phyloP scores from a whole-genome alignment of 2,329 filamentous ascomycete species.

The Fusarium metavorans region DNA sequence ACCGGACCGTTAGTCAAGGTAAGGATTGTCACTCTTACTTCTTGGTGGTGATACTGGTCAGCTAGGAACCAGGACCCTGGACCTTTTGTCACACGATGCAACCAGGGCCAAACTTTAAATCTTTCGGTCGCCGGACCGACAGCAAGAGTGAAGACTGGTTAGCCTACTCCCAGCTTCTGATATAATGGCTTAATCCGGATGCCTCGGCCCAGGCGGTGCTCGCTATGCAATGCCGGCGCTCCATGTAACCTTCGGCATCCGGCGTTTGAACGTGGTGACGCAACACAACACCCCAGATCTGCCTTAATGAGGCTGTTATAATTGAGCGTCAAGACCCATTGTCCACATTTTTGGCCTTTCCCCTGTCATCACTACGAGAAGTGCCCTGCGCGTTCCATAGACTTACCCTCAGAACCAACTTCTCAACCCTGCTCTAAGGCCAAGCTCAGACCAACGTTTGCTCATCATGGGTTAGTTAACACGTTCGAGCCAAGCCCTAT shows the following conservation, averaged over 20 bases:
- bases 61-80: background rate
- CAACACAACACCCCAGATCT: background rate
- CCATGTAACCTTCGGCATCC: background rate
- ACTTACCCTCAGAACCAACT: background rate
- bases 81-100: background rate
- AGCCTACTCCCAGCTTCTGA: background rate
- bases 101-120: background rate
- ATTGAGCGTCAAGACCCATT: background rate
- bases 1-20: background rate
- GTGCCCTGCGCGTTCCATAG: background rate
- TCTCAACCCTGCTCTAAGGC: background rate
- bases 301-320: background rate
- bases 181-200: background rate
- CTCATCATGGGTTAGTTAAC: background rate
- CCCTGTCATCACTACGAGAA: background rate
- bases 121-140: background rate
- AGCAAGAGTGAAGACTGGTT: background rate
- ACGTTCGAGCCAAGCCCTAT: background rate
- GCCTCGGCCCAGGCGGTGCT: background rate
- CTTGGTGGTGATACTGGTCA: background rate
- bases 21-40: background rate
- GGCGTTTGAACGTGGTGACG: background rate
- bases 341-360: background rate
- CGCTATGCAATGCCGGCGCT: background rate
- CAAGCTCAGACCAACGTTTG: background rate